phyloP scores from a whole-genome alignment of 164 flowering plant genomes.

The Aristolochia californica region DNA sequence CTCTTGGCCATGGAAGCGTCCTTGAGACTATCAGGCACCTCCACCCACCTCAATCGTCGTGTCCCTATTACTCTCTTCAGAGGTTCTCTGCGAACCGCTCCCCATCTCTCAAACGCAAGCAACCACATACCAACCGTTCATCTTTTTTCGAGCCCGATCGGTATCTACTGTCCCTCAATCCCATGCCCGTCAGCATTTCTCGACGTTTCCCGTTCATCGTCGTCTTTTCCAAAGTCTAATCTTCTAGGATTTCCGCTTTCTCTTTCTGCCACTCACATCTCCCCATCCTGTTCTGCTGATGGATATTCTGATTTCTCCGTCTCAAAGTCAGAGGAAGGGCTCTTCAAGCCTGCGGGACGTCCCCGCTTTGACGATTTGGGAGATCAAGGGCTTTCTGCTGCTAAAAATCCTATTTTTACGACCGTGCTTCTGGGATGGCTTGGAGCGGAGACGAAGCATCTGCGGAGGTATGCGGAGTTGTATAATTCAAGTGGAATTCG shows the following conservation, averaged over 20 bases:
- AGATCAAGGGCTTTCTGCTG: slow-evolving; percentile 2
- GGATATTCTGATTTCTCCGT: slow-evolving; percentile 5
- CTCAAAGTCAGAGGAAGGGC: slow-evolving; percentile 4
- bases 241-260: slow-evolving; percentile 17
- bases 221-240: slow-evolving; percentile 2
- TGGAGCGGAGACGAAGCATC: slow-evolving; percentile 66
- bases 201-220: background rate
- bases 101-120: background rate
- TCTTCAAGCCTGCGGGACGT: too few relatives aligned
- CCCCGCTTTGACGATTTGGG: background rate
- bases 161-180: background rate
- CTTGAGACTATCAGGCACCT: slow-evolving; percentile 9
- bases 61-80: slow-evolving; percentile 2
- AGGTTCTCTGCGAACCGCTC: background rate
- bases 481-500: slow-evolving; percentile 55
- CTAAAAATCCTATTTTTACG: slow-evolving; percentile 23
- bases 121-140: slow-evolving; percentile 8
- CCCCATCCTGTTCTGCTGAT: slow-evolving; percentile 1
- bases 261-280: slow-evolving; percentile 11
- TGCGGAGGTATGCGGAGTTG: slow-evolving; percentile 73
- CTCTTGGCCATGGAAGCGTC: slow-evolving; percentile 40
- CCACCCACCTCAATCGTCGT: slow-evolving; percentile 4
- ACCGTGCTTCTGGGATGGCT: slow-evolving; percentile 92
- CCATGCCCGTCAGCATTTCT: slow-evolving; percentile 1
- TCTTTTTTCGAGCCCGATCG: background rate